Conservation (phyloP, 305 asterid genomes). For the Rubia occidens region DNA sequence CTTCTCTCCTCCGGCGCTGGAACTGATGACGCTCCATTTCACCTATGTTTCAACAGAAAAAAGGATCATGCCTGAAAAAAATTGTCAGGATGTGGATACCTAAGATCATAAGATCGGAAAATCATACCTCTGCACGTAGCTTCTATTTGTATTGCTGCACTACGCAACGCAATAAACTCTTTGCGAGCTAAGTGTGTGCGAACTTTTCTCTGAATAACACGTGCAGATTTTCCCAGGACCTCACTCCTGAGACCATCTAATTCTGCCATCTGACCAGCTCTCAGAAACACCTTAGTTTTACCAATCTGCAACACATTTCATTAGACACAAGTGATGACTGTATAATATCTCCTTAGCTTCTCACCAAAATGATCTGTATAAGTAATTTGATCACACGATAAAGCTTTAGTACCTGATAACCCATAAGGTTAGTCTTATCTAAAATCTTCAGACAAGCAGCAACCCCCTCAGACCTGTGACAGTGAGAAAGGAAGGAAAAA, state of each 20-base stretch:
- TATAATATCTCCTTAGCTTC: neutral
- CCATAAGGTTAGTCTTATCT: conserved; percentile 53
- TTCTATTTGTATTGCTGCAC: conserved; percentile 52
- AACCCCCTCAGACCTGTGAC: conserved; percentile 40
- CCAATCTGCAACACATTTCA: conserved; percentile 56
- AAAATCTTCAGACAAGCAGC: conserved; percentile 49
- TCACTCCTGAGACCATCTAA: conserved; percentile 53
- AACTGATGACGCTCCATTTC: conserved; percentile 44
- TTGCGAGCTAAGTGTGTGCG: conserved; percentile 46
- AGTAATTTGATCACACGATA: neutral
- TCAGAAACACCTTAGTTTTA: conserved; percentile 78
- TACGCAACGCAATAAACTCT: conserved; percentile 35
- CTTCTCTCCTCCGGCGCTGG: conserved; percentile 43
- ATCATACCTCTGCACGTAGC: conserved; percentile 68
- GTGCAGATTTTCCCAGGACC: conserved; percentile 71
- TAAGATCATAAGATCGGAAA: neutral
- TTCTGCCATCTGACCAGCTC: conserved; percentile 97
- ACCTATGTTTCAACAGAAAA: conserved; percentile 30
- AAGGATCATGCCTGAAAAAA: conserved; percentile 2
- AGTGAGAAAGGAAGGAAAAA: conserved; percentile 4
- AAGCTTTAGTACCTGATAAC: conserved; percentile 59
- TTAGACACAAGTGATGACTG: neutral
- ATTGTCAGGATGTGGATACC: neutral
- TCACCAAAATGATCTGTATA: neutral
- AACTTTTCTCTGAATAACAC: conserved; percentile 53